phyloP scores from a whole-genome alignment of 2,329 filamentous ascomycete genomes.

The Colletotrichum orchidophilum region DNA sequence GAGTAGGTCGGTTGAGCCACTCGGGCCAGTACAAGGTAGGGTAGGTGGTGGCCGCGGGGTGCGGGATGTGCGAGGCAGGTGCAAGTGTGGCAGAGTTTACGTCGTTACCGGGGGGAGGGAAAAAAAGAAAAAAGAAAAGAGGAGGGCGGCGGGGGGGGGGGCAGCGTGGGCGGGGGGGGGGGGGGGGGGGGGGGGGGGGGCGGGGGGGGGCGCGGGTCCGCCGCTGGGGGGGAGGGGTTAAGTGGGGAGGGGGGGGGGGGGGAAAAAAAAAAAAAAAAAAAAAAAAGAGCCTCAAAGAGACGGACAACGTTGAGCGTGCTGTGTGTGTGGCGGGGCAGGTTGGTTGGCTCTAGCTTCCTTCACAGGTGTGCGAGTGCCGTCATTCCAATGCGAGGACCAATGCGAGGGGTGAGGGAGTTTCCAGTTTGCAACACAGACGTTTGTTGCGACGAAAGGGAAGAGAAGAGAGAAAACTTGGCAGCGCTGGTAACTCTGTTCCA shows the following conservation, averaged over 20 bases:
- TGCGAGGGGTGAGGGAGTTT: not conserved
- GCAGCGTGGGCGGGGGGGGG: no score
- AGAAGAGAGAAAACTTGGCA: not conserved
- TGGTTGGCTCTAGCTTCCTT: not conserved
- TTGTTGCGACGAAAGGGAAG: not conserved
- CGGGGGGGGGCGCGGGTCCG: no score
- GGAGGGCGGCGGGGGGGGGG: not conserved
- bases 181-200: no score
- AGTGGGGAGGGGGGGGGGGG: no score
- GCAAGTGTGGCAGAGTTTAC: not conserved
- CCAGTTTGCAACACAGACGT: constrained; percentile 1
- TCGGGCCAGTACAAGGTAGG: not conserved
- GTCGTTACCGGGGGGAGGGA: not conserved
- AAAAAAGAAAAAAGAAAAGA: not conserved
- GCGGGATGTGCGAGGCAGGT: not conserved
- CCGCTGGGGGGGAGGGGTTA: no score
- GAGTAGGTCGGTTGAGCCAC: not conserved
- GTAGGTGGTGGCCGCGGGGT: not conserved
- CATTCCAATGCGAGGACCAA: not conserved
- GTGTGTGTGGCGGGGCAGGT: not conserved
- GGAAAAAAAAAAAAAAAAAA: no score
- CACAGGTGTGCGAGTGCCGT: not conserved
- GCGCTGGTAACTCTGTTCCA: not conserved
- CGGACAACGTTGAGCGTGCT: not conserved
- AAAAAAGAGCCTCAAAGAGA: not conserved